Evolutionary conservation across 1,284 basidiomycete genomes (phyloP).

Genomic region (Leccinum fallax): DNA sequence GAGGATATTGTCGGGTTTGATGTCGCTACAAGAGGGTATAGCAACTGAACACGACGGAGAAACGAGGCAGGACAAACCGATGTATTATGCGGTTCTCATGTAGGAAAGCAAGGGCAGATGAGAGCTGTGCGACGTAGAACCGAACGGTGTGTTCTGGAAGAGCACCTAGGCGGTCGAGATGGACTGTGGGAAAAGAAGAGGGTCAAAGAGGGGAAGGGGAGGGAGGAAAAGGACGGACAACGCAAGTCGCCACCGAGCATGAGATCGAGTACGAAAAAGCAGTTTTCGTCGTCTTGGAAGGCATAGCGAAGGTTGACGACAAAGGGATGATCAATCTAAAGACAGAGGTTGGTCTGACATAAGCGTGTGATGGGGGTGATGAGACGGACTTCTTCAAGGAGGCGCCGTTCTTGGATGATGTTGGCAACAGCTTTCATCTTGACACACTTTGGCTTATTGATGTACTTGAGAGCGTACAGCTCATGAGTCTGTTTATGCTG

Average conservation of each 20-base stretch:
- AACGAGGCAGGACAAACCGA: constrained; percentile 60
- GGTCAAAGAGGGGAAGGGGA: constrained; percentile 32
- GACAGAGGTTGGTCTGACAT: constrained; percentile 1
- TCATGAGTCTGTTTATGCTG: constrained; percentile 97
- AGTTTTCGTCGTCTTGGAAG: constrained; percentile 99
- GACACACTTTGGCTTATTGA: constrained; percentile 97
- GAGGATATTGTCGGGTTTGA: constrained; percentile 98
- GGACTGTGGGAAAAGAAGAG: constrained; percentile 58
- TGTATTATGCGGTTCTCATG: constrained; percentile 95
- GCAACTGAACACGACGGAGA: constrained; percentile 14
- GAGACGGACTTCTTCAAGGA: constrained; percentile 82
- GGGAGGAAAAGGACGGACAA: constrained; percentile 58
- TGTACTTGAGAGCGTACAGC: constrained; percentile 97
- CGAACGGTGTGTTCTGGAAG: constrained; percentile 85
- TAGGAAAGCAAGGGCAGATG: constrained; percentile 88
- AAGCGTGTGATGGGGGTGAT: not conserved
- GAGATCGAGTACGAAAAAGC: constrained; percentile 97
- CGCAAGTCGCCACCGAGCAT: constrained; percentile 98
- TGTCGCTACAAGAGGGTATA: constrained; percentile 58
- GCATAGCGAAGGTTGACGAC: constrained; percentile 97
- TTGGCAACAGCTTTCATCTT: constrained; percentile 98
- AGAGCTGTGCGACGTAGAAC: constrained; percentile 90
- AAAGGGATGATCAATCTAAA: constrained; percentile 92
- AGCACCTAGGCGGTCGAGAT: constrained; percentile 86
- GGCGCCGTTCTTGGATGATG: constrained; percentile 91